Evolutionary conservation across 345 rosid species (phyloP).

Genomic region (Hibiscus tridactylites): DNA sequence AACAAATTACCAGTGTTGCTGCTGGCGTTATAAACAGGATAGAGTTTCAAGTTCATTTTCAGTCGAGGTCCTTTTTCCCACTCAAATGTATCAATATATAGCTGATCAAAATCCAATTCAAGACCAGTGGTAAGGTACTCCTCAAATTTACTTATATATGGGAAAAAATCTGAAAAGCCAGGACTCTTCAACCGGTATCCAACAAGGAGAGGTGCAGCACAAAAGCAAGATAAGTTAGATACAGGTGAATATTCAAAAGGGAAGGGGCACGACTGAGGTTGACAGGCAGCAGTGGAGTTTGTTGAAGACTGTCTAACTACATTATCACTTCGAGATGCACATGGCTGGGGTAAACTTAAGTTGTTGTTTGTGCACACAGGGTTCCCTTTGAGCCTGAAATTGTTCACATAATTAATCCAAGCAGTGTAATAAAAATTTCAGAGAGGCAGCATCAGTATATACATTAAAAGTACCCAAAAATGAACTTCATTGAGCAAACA

Average conservation of each 20-base stretch:
- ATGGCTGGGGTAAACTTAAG: conserved; percentile 27
- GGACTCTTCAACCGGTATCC: conserved; percentile 94
- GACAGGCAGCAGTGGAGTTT: conserved; percentile 32
- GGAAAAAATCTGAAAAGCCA: conserved; percentile 54
- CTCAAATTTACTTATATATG: conserved; percentile 40
- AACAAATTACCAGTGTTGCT: conserved; percentile 31
- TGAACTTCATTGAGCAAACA: neutral
- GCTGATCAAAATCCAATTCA: conserved; percentile 39
- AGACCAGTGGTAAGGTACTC: conserved; percentile 52
- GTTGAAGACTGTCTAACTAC: conserved; percentile 13
- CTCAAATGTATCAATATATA: conserved; percentile 31
- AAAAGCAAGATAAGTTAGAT: conserved; percentile 47
- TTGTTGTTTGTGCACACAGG: conserved; percentile 49
- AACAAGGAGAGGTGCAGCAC: conserved; percentile 70
- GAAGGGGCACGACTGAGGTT: conserved; percentile 47
- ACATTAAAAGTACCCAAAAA: neutral
- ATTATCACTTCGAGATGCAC: conserved; percentile 32
- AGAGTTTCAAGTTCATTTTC: conserved; percentile 60
- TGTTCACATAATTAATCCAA: conserved; percentile 3
- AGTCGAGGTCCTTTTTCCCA: conserved; percentile 85
- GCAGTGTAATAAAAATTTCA: conserved; percentile 3
- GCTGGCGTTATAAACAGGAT: conserved; percentile 38
- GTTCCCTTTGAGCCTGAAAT: conserved; percentile 84
- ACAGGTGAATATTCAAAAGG: conserved; percentile 47
- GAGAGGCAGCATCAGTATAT: neutral